Evolutionary conservation across 192 early-diverging fungal genomes (phyloP).

Genomic region (Funneliformis mosseae): DNA sequence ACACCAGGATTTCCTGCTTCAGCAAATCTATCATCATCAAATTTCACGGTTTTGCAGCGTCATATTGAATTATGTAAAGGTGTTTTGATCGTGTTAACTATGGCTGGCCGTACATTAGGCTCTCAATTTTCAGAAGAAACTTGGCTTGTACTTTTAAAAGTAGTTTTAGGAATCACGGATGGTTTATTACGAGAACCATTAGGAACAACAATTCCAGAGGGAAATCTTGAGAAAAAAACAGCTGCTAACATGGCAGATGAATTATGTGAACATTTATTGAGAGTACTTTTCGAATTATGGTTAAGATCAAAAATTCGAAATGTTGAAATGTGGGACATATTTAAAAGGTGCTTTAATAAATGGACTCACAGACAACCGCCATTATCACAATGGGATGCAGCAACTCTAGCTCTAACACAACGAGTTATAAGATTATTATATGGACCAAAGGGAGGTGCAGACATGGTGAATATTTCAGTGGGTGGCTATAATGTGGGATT

Average conservation of each 20-base stretch:
- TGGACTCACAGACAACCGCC: slow-evolving; percentile 80
- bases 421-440: slow-evolving; percentile 69
- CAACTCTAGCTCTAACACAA: slow-evolving; percentile 66
- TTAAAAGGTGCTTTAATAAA: slow-evolving; percentile 64
- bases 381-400: slow-evolving; percentile 76
- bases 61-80: slow-evolving; percentile 79
- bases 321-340: slow-evolving; percentile 79
- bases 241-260: slow-evolving; percentile 69
- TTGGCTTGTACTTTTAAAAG: slow-evolving; percentile 80
- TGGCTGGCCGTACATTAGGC: slow-evolving; percentile 62
- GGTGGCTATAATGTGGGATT: slow-evolving; percentile 58
- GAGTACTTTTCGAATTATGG: slow-evolving; percentile 82
- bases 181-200: slow-evolving; percentile 64
- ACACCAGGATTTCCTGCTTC: slow-evolving; percentile 24
- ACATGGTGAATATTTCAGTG: slow-evolving; percentile 56
- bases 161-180: slow-evolving; percentile 77
- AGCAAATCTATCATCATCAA: slow-evolving; percentile 23
- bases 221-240: slow-evolving; percentile 31
- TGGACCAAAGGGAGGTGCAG: slow-evolving; percentile 65
- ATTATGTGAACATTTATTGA: slow-evolving; percentile 70
- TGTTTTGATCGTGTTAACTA: slow-evolving; percentile 63
- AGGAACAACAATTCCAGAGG: slow-evolving; percentile 12
- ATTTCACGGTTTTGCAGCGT: slow-evolving; percentile 40
- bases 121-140: slow-evolving; percentile 69
- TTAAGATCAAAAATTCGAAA: slow-evolving; percentile 64